Conservation (phyloP, 208 protist species). For the Leishmania guyanensis region DNA sequence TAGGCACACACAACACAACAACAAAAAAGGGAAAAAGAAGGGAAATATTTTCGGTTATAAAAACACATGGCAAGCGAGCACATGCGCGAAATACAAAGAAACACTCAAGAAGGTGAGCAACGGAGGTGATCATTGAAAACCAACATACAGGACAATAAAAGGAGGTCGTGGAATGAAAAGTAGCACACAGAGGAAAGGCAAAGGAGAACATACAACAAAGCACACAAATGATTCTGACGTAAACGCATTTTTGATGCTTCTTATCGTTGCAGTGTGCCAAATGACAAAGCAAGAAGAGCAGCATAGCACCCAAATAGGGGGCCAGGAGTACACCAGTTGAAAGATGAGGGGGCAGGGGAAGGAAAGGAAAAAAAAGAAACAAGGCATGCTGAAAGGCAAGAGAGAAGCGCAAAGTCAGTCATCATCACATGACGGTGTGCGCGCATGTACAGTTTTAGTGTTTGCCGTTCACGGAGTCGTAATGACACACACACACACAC, state of each 20-base stretch:
- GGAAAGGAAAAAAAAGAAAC: conserved; percentile 6
- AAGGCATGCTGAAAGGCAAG: conserved; percentile 2
- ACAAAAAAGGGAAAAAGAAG: neutral
- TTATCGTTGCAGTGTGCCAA: neutral
- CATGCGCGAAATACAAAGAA: neutral
- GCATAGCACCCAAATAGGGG: neutral
- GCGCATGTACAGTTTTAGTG: neutral
- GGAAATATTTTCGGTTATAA: neutral
- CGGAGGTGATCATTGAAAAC: neutral
- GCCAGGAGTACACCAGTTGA: neutral
- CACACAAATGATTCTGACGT: neutral
- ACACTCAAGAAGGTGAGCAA: neutral
- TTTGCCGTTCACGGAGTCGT: neutral
- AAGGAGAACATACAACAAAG: neutral
- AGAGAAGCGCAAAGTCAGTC: neutral
- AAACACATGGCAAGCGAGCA: neutral
- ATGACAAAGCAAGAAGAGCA: neutral
- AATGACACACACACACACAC: neutral
- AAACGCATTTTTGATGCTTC: neutral
- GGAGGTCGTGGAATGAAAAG: neutral
- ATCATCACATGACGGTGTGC: neutral
- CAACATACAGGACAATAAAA: neutral
- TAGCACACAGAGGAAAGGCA: neutral
- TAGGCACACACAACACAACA: neutral
- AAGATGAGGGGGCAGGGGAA: neutral